Evolutionary conservation across 345 rosid genomes (phyloP).

Genomic region (Excoecaria cochinchinensis): DNA sequence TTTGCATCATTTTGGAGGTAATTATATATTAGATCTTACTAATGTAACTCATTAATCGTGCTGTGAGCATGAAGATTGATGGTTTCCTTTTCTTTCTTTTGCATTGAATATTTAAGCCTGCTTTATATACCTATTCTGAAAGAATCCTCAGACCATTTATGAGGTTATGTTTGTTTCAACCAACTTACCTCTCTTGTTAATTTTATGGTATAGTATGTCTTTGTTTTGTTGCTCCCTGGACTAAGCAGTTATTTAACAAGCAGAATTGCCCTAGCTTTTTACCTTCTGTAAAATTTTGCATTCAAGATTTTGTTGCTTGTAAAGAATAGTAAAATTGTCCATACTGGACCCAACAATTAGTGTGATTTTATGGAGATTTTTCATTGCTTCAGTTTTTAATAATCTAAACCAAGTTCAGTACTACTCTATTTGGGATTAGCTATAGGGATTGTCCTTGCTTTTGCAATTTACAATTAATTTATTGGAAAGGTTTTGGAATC

Average conservation of each 20-base stretch:
- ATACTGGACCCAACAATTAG: neutral
- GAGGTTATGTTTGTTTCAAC: neutral
- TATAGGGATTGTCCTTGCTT: neutral
- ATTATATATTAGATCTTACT: neutral
- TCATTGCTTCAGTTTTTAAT: neutral
- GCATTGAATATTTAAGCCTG: neutral
- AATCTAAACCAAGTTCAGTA: neutral
- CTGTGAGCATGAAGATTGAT: neutral
- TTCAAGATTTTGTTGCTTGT: neutral
- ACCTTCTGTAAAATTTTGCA: neutral
- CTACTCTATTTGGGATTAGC: neutral
- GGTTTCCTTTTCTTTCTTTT: slow-evolving; percentile 4
- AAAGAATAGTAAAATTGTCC: neutral
- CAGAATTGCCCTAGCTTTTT: neutral
- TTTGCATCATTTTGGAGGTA: slow-evolving; percentile 96
- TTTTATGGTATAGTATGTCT: too few relatives aligned
- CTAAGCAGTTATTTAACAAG: neutral
- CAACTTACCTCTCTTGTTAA: neutral
- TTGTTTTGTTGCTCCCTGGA: neutral
- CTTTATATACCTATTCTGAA: neutral
- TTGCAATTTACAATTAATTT: neutral
- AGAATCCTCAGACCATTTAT: neutral
- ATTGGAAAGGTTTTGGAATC: neutral
- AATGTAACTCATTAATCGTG: neutral
- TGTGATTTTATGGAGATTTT: neutral